A percentile compares a stretch with the other conserved stretches of the same genome.
Conservation (phyloP, 768 basidiomycete species). For the Phlebiopsis gigantea region DNA sequence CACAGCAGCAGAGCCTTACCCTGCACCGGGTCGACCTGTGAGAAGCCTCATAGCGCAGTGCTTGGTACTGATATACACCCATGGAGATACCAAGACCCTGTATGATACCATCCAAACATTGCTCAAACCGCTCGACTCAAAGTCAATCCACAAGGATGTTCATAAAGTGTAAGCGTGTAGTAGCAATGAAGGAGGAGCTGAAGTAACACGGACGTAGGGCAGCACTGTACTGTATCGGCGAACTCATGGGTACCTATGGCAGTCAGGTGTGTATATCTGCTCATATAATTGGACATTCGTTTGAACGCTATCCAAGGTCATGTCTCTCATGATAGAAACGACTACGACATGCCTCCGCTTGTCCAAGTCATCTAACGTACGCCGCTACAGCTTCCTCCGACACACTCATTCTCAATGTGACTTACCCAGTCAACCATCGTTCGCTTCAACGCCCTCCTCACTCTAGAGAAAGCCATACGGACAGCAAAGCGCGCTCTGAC, state of each 20-base stretch:
- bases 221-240: conserved; percentile 81
- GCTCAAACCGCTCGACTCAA: conserved; percentile 70
- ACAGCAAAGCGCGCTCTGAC: conserved; percentile 82
- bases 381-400: conserved; percentile 23
- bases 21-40: conserved; percentile 83
- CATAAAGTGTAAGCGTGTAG: conserved; percentile 54
- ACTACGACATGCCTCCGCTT: conserved; percentile 59
- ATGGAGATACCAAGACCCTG: conserved; percentile 77
- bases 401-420: not conserved
- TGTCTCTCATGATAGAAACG: conserved; percentile 94
- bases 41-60: conserved; percentile 78
- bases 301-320: too few relatives aligned
- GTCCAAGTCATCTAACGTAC: conserved; percentile 65
- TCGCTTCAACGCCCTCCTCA: conserved; percentile 72
- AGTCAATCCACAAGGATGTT: conserved; percentile 55
- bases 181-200: not conserved
- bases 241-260: conserved; percentile 82
- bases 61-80: conserved; percentile 64
- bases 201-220: conserved; percentile 45
- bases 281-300: not conserved
- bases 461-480: conserved; percentile 73
- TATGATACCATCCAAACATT: conserved; percentile 84
- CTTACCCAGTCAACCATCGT: conserved; percentile 64
- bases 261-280: conserved; percentile 54
- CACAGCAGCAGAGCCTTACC: conserved; percentile 57